Base-by-base conservation (phyloP, 2,329 filamentous ascomycete genomes). In the Fusarium sarcochroum region DNA sequence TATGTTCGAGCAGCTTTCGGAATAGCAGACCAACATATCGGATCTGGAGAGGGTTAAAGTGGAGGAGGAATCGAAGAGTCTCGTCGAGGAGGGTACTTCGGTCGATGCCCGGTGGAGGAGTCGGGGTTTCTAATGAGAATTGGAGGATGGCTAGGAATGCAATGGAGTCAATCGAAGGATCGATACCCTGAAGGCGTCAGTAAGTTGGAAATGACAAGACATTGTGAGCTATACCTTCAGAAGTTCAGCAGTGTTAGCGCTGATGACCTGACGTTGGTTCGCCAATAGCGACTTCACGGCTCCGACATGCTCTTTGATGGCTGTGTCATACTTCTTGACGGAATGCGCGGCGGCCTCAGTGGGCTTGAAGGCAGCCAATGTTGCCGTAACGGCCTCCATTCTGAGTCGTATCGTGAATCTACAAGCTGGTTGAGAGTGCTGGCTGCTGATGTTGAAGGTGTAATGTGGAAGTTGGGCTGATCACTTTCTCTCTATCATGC, bases 21-120 rank as follows among this genome's bases (percentile, higher is more conserved):
- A 89, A 80, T 5, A 77, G 60, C 4, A 64, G 57, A 18, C 84
- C 84, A 13, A 79, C 80, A 73, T 87, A 88, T 70, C 87, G 82
- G 54, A 86, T 80, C 69, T 89, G 86, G 11, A 81, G 75, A 14
- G 80, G 74, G 60, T 88, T 83, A 66, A 88, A 88, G 7, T 75
- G 75, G 46, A 81, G 65, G 25, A 88, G 74, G 63, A 88, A 86
- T 2, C 75, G 70, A 47, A 84, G 72, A 17, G 83, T 74, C 46
- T 81, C 78, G 63, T 84, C 80, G 27, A 81, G 75, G 13, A 87
- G 50, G 4, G 77, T 34, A 35, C 51, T 58, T 41, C 76, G 72
- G 11, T 79, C 73, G 34, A 78, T 68, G 5, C 76, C 74, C 20
- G 78, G 71, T n/a, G 78, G 64, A 13, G 61, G 57, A 17, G 70